These are phyloP conservation scores for Aegilops longissima DNA, from an alignment of 176 grass and related monocot species.

Conservation along the genomic window DNA sequence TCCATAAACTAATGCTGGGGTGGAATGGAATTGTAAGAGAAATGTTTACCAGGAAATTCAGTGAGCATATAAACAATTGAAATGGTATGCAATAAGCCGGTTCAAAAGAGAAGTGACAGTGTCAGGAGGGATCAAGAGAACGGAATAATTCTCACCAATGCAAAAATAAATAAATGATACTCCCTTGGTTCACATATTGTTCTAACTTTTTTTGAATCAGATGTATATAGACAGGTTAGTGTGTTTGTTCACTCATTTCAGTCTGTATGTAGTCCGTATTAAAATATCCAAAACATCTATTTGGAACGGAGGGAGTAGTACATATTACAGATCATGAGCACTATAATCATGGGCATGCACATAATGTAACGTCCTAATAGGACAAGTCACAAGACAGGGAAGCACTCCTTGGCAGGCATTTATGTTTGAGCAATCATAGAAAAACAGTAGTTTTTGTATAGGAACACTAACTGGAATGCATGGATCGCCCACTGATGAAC, in stretches of 20 bases:
- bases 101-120: not conserved
- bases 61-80: not conserved
- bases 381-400: not conserved
- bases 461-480: not conserved
- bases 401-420: not conserved
- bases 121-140: not conserved
- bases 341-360: not conserved
- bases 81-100: not conserved
- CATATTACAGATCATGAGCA: not conserved
- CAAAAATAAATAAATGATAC: not conserved
- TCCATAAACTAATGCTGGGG: not conserved
- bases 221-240: too few species aligned
- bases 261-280: too few species aligned
- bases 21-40: not conserved
- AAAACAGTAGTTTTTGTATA: not conserved
- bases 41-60: not conserved
- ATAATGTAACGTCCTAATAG: not conserved
- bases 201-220: too few species aligned
- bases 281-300: too few species aligned
- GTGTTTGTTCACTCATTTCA: too few species aligned
- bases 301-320: too few species aligned
- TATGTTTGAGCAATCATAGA: constrained; percentile 1
- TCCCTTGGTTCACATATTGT: not conserved
- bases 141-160: not conserved
- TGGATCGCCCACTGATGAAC: not conserved